These are phyloP conservation scores for Diplocarpon mali DNA, from an alignment of 2,329 filamentous ascomycete genomes.

Conservation along the genomic window DNA sequence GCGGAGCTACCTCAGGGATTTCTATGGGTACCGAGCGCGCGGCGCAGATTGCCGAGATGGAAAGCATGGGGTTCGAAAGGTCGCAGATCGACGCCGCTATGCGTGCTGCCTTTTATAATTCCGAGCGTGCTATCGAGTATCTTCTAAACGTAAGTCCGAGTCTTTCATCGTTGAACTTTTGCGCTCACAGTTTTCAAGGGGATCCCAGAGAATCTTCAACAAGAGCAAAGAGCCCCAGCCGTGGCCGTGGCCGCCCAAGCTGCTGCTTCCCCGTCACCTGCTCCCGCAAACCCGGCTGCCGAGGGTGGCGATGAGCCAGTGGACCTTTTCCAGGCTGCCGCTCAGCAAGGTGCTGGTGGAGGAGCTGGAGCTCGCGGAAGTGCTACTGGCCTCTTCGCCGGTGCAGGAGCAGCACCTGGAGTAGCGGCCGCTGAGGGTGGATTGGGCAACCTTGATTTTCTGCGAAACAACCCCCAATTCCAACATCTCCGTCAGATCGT, in stretches of 20 bases:
- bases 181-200: slow-evolving; percentile 43
- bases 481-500: slow-evolving; percentile 95
- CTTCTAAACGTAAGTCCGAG: slow-evolving; percentile 60
- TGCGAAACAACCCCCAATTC: slow-evolving; percentile 93
- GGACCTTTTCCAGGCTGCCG: slow-evolving; percentile 89
- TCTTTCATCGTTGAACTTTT: background rate
- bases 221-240: slow-evolving; percentile 48
- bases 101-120: slow-evolving; percentile 94
- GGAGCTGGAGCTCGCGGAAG: slow-evolving; percentile 2
- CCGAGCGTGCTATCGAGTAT: slow-evolving; percentile 94
- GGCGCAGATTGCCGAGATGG: slow-evolving; percentile 82
- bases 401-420: slow-evolving; percentile 31
- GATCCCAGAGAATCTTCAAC: slow-evolving; percentile 74
- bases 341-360: slow-evolving; percentile 42
- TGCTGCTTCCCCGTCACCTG: slow-evolving; percentile 28
- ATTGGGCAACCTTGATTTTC: slow-evolving; percentile 77
- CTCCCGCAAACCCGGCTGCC: slow-evolving; percentile 29
- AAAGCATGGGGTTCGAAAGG: slow-evolving; percentile 90
- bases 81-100: slow-evolving; percentile 85
- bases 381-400: slow-evolving; percentile 17
- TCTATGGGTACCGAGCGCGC: slow-evolving; percentile 75
- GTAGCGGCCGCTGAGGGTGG: slow-evolving; percentile 37
- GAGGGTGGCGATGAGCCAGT: slow-evolving; percentile 57
- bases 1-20: slow-evolving; percentile 68
- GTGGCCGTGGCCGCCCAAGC: slow-evolving; percentile 35